Evolutionary conservation across 805 yeast genomes (phyloP), one percentile per base, ranked within the genome.

Genomic region (Hemisphaericaspora nanyangensis): DNA sequence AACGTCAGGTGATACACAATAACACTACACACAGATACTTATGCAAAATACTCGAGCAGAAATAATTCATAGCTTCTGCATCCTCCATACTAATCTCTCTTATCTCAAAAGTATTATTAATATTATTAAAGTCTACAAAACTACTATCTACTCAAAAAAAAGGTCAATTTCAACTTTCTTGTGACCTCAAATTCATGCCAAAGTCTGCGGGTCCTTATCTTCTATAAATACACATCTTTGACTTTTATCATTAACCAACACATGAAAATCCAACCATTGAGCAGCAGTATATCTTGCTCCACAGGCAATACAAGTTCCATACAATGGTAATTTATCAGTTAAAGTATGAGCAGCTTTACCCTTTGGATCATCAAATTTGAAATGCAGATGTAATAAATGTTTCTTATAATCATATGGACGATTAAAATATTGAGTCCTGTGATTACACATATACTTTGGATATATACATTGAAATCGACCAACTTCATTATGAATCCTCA

Each of bases 221-320:
- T 43, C 50, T 5, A 55, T 47, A 39, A 32, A 58, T 1, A 46
- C 49, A 46, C 70, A 64, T 39, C 46, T 47, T 22, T 43, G 39
- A 2, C 32, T 35, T 6, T 10, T 17, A 27, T 63, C 55, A 8
- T 50, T 45, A n/a, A 67, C 55, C 40, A 73, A 52, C 8, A 80
- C 70, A 52, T 80, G 87, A 11, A 56, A 47, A 15, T 74, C 74
- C 16, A 81, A 58, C 86, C 86, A 81, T 15, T 66, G 73, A 19
- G 60, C 60, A 7, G 80, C 85, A 11, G 60, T 51, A 48, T 65
- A 70, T 31, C 71, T 51, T 13, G 51, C 54, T 1, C 81, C 80
- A 52, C 86, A 81, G 1, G 69, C 68, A 16, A 52, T 50, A 41
- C 74, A 68, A 16, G 51, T 42, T 1, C 74, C 74, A 17, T 46